Evolutionary conservation across 768 basidiomycete species (phyloP).

Genomic region (Suillus paluster): DNA sequence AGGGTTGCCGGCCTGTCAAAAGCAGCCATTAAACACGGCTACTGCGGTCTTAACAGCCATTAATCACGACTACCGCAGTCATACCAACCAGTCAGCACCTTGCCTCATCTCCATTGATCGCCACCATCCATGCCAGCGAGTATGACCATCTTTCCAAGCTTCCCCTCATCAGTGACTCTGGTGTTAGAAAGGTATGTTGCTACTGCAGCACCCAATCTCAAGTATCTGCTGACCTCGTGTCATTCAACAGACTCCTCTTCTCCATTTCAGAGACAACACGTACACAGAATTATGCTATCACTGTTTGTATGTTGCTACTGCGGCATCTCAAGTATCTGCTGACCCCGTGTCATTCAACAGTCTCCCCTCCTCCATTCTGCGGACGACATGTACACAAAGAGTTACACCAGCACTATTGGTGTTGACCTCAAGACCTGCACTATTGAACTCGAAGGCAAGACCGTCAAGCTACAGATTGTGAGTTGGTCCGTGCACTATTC

Average conservation of each 20-base stretch:
- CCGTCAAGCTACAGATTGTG: conserved; percentile 97
- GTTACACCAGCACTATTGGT: conserved; percentile 97
- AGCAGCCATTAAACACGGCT: too few relatives aligned
- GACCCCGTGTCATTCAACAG: conserved; percentile 46
- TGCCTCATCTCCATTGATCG: too few relatives aligned
- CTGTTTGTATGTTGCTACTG: conserved; percentile 47
- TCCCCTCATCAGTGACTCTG: conserved; percentile 92
- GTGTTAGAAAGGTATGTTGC: conserved; percentile 91
- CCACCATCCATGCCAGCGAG: conserved; percentile 88
- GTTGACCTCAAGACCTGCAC: conserved; percentile 99
- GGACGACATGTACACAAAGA: conserved; percentile 97
- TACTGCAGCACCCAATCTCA: too few relatives aligned
- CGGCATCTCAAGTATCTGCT: conserved; percentile 23
- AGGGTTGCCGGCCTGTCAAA: too few relatives aligned
- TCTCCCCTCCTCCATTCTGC: conserved; percentile 91
- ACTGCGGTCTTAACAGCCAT: too few relatives aligned
- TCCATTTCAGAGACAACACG: too few relatives aligned
- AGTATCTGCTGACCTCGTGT: too few relatives aligned
- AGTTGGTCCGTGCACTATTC: too few relatives aligned
- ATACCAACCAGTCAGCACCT: too few relatives aligned
- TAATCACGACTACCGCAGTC: too few relatives aligned
- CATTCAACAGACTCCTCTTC: too few relatives aligned
- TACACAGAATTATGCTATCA: too few relatives aligned
- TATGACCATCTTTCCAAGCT: conserved; percentile 98
- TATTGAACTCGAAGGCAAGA: conserved; percentile 98